phyloP scores from a whole-genome alignment of 2,329 filamentous ascomycete genomes.

The Mariannaea elegans region DNA sequence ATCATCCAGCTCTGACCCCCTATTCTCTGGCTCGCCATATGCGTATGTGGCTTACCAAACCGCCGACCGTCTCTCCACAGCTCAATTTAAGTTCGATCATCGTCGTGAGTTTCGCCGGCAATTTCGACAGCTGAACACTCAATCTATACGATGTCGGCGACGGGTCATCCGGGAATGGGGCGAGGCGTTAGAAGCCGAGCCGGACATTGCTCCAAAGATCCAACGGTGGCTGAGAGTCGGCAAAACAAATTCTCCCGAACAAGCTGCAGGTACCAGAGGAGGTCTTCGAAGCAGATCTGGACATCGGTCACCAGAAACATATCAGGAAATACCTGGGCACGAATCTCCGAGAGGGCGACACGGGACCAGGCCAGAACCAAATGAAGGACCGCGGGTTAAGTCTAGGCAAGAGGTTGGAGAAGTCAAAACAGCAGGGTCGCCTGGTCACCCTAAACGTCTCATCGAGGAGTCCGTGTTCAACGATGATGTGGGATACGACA shows the following conservation, averaged over 20 bases:
- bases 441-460: too few species aligned
- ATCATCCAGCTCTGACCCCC: not conserved
- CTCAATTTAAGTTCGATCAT: not conserved
- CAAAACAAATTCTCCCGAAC: too few species aligned
- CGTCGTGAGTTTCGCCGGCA: not conserved
- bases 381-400: not conserved
- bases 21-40: not conserved
- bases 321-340: too few species aligned
- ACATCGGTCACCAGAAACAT: too few species aligned
- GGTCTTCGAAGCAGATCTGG: too few species aligned
- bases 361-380: too few species aligned
- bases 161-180: not conserved
- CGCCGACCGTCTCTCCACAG: not conserved
- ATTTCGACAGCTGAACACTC: not conserved
- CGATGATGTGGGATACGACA: too few species aligned
- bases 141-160: not conserved
- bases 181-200: not conserved
- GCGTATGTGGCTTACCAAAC: slow-evolving; percentile 4
- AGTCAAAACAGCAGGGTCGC: not conserved
- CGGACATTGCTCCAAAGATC: not conserved
- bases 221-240: not conserved
- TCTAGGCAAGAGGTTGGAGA: not conserved
- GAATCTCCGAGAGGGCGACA: too few species aligned
- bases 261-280: too few species aligned
- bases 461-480: too few species aligned